Evolutionary conservation across 495 filamentous ascomycete genomes (phyloP), one percentile per base, ranked within the genome.

Genomic region (Penicillium goetzii): DNA sequence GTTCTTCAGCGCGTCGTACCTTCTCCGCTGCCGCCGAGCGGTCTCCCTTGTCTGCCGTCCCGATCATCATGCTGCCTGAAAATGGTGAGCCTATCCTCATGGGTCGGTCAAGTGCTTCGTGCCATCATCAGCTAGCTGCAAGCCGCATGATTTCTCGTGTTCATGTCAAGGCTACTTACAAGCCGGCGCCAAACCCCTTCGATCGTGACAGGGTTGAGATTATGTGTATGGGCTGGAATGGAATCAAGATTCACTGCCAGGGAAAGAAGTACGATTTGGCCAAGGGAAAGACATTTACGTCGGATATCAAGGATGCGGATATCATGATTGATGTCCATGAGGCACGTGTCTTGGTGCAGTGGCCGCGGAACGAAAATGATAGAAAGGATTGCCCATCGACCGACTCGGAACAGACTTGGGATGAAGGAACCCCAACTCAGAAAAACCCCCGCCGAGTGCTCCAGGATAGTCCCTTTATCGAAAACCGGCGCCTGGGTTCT

Each of bases 311-410:
- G 72, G 83, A 88, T 70, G 89, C 88, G 36, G 92, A 97, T 71
- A 93, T 99, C 70, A 96, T 99, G 89, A 79, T 98, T 59, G 93
- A 98, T 79, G 92, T 97, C 33, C 92, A 96, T 59, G 93, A 97
- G 68, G 89, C 94, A 54, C 87, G 95, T 50, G 93, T 97, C 8
- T 77, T 96, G 73, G 76, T 99, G 55, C 85, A 86, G 73, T 99
- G 95, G 95, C 95, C 95, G 30, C 84, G 78, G 59, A 80, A 74
- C 51, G 85, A 87, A 34, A 34, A 40, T 61, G 68, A 70, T 59
- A 76, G 81, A 49, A 88, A 86, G 68, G 81, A 84, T 50, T 83
- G 86, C 65, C 83, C 81, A 38, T 80, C 88, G n/a, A 82, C 85
- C 19, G 80, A 86, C 55, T 82, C 88, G 25, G 89, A 91, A 64